Evolutionary conservation across 768 basidiomycete genomes (phyloP).

Genomic region (Pisolithus marmoratus): DNA sequence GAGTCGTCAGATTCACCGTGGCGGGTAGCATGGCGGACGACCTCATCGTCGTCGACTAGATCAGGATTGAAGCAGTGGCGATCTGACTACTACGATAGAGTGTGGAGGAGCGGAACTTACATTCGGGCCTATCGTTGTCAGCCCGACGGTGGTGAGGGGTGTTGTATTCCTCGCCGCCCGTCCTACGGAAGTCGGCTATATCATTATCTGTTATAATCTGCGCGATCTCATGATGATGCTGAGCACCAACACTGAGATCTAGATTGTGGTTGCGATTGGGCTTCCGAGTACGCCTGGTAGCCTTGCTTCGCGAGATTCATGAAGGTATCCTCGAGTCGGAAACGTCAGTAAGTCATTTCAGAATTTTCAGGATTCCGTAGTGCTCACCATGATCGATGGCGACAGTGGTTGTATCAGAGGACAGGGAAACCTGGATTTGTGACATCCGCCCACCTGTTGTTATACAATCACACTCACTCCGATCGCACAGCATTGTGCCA

Average conservation of each 20-base stretch:
- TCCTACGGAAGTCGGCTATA: slow-evolving; percentile 43
- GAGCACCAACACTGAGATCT: slow-evolving; percentile 4
- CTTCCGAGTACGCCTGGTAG: slow-evolving; percentile 41
- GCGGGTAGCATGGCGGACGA: slow-evolving; percentile 47
- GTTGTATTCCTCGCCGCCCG: slow-evolving; percentile 64
- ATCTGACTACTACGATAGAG: slow-evolving; percentile 3
- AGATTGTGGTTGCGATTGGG: slow-evolving; percentile 10
- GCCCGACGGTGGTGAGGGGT: slow-evolving; percentile 41
- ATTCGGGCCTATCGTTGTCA: slow-evolving; percentile 14
- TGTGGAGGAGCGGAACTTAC: slow-evolving; percentile 9
- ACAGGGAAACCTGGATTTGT: neutral
- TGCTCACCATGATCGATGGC: slow-evolving; percentile 19
- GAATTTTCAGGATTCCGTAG: neutral
- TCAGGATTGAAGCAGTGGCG: slow-evolving; percentile 1
- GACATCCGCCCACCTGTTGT: neutral
- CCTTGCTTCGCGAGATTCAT: slow-evolving; percentile 69
- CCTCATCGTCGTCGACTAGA: slow-evolving; percentile 62
- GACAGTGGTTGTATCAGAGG: neutral
- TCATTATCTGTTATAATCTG: neutral
- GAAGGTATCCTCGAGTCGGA: slow-evolving; percentile 49
- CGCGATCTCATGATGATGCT: neutral
- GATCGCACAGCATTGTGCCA: neutral
- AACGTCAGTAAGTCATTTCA: neutral
- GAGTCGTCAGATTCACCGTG: slow-evolving; percentile 31
- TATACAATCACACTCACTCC: neutral